Evolutionary conservation across 176 grass and related monocot species (phyloP).

Genomic region (Bolboschoenus planiculmis): DNA sequence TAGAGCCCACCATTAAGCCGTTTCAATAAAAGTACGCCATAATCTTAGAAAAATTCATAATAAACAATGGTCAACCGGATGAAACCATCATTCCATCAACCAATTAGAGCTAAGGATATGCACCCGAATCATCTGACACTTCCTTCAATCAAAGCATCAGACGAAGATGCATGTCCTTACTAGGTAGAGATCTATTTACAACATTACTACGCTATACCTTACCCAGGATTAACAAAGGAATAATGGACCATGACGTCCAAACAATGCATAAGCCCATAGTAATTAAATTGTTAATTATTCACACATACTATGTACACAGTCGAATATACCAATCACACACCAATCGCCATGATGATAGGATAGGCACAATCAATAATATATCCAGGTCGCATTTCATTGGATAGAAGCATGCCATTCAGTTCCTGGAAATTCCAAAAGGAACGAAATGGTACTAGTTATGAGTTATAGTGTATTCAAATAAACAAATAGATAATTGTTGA

Average conservation of each 20-base stretch:
- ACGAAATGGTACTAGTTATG: neutral
- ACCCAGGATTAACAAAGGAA: slow-evolving; percentile 17
- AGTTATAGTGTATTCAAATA: neutral
- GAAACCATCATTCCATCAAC: neutral
- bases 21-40: neutral
- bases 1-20: neutral
- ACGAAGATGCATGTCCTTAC: neutral
- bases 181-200: slow-evolving; percentile 4
- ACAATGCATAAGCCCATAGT: neutral
- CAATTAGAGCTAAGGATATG: neutral
- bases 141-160: neutral
- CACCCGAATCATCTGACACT: neutral
- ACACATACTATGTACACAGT: slow-evolving; percentile 17
- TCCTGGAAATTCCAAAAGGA: neutral
- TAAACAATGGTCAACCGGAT: neutral
- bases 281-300: slow-evolving; percentile 17
- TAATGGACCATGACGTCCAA: neutral
- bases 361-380: slow-evolving; percentile 1
- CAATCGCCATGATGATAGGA: neutral
- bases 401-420: neutral
- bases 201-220: neutral
- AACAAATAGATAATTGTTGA: neutral
- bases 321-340: slow-evolving; percentile 4
- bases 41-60: too few relatives aligned
- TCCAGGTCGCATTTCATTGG: slow-evolving; percentile 6